phyloP scores from a whole-genome alignment of 164 flowering plant species.

The Buxus sempervirens region DNA sequence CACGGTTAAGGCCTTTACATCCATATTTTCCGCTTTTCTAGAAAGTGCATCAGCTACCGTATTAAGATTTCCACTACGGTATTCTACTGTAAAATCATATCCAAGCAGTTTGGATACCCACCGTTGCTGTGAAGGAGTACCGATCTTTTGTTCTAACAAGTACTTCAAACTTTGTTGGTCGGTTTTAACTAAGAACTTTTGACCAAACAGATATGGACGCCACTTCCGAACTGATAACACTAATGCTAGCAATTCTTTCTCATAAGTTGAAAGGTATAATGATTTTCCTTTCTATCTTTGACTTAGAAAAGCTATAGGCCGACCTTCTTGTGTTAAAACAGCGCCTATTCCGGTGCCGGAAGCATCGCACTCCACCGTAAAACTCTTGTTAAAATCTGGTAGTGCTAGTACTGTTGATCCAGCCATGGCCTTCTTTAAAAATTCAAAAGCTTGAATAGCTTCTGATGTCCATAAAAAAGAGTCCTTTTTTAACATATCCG shows the following conservation, averaged over 20 bases:
- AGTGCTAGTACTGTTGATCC: constrained; percentile 1
- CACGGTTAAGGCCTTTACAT: rapidly evolving
- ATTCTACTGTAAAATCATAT: not conserved
- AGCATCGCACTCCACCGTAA: not conserved
- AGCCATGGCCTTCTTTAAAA: not conserved
- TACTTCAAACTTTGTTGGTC: constrained; percentile 11
- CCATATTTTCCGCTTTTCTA: not conserved
- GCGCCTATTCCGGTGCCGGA: not conserved
- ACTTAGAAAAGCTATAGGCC: constrained; percentile 6
- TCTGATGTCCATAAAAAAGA: not conserved
- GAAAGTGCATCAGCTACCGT: constrained; percentile 6
- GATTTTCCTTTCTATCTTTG: not conserved
- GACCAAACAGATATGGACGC: not conserved
- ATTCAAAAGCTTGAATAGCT: not conserved
- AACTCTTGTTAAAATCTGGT: not conserved
- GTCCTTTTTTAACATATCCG: not conserved
- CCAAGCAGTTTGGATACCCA: constrained; percentile 9
- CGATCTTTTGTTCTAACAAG: not conserved
- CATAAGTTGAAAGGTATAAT: constrained; percentile 3
- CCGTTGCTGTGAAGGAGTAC: not conserved
- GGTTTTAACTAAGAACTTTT: not conserved
- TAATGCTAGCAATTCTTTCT: constrained; percentile 7
- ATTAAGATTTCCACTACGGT: not conserved
- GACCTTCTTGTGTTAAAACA: not conserved
- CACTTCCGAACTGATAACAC: not conserved